Evolutionary conservation across 2,329 filamentous ascomycete species (phyloP).

Genomic region (Fusarium kyushuense): DNA sequence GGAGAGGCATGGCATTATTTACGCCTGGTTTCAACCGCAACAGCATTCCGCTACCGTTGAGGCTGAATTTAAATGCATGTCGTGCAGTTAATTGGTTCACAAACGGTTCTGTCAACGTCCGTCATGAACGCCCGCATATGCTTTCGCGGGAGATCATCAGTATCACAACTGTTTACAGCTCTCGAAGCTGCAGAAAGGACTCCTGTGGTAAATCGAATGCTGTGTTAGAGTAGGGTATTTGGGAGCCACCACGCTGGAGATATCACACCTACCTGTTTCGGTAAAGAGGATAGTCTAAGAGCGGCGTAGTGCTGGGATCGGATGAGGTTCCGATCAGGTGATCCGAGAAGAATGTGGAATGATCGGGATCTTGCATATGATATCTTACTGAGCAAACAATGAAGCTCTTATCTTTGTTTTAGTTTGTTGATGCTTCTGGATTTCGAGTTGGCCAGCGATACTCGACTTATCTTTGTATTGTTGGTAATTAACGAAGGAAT

Average conservation of each 20-base stretch:
- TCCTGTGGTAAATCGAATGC: background rate
- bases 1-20: constrained; percentile 54
- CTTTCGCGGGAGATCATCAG: constrained; percentile 74
- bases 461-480: background rate
- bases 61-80: constrained; percentile 70
- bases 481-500: background rate
- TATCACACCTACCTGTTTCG: constrained; percentile 21
- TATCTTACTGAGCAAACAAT: background rate
- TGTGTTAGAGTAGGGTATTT: background rate
- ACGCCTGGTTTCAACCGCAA: constrained; percentile 56
- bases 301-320: constrained; percentile 13
- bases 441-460: background rate
- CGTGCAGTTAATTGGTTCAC: constrained; percentile 70
- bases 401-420: background rate
- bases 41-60: constrained; percentile 62
- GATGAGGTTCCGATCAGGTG: constrained; percentile 27
- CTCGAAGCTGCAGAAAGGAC: constrained; percentile 32
- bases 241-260: background rate
- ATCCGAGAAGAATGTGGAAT: background rate
- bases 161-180: constrained; percentile 69
- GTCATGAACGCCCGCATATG: constrained; percentile 62
- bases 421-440: background rate
- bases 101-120: constrained; percentile 68
- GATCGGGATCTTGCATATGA: background rate
- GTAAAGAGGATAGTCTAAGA: background rate